phyloP scores from a whole-genome alignment of 2,329 filamentous ascomycete genomes.

The Aspergillus ruber region DNA sequence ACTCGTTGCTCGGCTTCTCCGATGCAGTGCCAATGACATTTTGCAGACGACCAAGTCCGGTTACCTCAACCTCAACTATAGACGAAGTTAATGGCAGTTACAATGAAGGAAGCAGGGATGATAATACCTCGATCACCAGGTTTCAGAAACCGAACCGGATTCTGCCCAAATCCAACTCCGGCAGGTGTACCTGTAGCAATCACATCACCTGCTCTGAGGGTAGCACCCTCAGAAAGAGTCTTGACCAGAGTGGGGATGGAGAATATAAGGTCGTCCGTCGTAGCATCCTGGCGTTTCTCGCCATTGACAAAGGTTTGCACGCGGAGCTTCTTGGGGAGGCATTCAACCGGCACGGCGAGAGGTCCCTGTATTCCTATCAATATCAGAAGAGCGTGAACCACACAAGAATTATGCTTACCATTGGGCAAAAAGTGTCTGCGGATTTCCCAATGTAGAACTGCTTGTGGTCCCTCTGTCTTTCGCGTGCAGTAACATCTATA shows the following conservation, averaged over 20 bases:
- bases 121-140: constrained; percentile 1
- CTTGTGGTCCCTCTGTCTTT: constrained; percentile 52
- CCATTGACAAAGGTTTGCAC: constrained; percentile 47
- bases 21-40: constrained; percentile 34
- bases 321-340: constrained; percentile 37
- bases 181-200: constrained; percentile 46
- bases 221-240: constrained; percentile 46
- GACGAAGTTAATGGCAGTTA: constrained; percentile 5
- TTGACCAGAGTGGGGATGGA: constrained; percentile 42
- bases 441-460: constrained; percentile 57
- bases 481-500: constrained; percentile 47
- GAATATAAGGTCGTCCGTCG: constrained; percentile 47
- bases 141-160: background rate
- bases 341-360: constrained; percentile 43
- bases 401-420: constrained; percentile 14
- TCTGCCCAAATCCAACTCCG: constrained; percentile 43
- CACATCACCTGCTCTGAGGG: constrained; percentile 46
- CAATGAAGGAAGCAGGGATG: too few relatives aligned
- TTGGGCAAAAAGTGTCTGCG: constrained; percentile 51
- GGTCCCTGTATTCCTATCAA: constrained; percentile 32
- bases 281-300: constrained; percentile 45
- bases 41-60: constrained; percentile 34
- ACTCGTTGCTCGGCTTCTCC: constrained; percentile 9
- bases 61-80: constrained; percentile 38
- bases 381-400: too few relatives aligned